Conservation (phyloP, 768 basidiomycete genomes). For the Dioszegia hungarica region DNA sequence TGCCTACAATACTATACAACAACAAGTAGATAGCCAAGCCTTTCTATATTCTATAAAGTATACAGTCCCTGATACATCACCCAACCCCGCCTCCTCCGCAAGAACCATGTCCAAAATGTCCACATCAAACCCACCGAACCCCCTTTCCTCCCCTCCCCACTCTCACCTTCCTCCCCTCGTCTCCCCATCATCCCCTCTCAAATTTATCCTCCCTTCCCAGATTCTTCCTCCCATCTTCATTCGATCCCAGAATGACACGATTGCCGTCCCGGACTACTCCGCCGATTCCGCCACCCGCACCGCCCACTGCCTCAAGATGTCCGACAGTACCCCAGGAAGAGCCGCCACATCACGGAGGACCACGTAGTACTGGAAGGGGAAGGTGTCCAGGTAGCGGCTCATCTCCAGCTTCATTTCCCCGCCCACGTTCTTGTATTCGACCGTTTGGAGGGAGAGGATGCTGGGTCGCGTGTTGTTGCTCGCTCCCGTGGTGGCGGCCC, state of each 20-base stretch:
- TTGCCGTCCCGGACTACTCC: constrained; percentile 26
- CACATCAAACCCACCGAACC: neutral
- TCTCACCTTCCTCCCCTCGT: no score
- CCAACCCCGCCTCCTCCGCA: no score
- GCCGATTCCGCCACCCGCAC: constrained; percentile 43
- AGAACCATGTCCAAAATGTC: no score
- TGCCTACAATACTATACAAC: neutral
- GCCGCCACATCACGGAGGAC: constrained; percentile 84
- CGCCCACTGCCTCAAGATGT: constrained; percentile 76
- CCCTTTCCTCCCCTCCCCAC: no score
- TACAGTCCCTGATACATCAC: no score
- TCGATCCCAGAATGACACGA: no score
- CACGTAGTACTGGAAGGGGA: constrained; percentile 97
- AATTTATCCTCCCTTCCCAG: no score
- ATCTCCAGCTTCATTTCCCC: constrained; percentile 77
- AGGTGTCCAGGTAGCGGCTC: constrained; percentile 85
- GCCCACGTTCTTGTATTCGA: constrained; percentile 65
- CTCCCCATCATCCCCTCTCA: no score
- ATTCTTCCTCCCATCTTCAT: no score
- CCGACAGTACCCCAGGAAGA: constrained; percentile 79
- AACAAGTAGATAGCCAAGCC: no score
- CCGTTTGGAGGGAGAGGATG: constrained; percentile 88
- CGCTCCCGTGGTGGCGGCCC: constrained; percentile 23
- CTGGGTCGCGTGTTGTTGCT: constrained; percentile 54
- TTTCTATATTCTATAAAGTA: no score